phyloP scores from a whole-genome alignment of 495 filamentous ascomycete genomes.

The Penicillium maclennaniae region DNA sequence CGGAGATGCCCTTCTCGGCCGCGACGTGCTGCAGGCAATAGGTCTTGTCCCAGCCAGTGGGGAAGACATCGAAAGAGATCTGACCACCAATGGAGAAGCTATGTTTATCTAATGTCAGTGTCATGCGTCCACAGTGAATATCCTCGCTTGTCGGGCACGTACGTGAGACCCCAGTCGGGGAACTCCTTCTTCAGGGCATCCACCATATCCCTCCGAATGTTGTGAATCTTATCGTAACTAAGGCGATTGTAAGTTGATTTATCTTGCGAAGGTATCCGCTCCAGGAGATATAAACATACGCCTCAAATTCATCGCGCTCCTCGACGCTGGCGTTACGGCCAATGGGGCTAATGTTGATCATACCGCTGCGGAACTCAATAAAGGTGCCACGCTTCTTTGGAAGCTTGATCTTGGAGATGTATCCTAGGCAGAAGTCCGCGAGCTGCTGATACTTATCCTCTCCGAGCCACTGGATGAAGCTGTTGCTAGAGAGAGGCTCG shows the following conservation, averaged over 20 bases:
- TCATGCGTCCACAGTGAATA: background rate
- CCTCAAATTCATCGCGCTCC: constrained; percentile 76
- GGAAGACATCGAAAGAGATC: constrained; percentile 98
- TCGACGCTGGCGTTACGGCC: constrained; percentile 82
- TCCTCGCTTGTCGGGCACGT: constrained; percentile 28
- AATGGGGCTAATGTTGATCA: constrained; percentile 91
- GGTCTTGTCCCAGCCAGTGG: constrained; percentile 97
- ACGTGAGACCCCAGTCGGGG: constrained; percentile 80
- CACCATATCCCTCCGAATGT: constrained; percentile 69
- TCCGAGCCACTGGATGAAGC: constrained; percentile 87
- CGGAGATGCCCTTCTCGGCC: constrained; percentile 71
- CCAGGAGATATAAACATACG: constrained; percentile 24
- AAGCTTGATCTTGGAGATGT: constrained; percentile 78
- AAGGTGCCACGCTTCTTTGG: constrained; percentile 95
- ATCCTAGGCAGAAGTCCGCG: constrained; percentile 79
- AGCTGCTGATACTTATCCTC: constrained; percentile 89
- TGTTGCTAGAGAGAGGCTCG: constrained; percentile 61
- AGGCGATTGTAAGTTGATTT: constrained; percentile 13
- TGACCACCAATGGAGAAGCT: constrained; percentile 93
- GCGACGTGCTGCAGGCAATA: constrained; percentile 88
- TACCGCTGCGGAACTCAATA: constrained; percentile 92
- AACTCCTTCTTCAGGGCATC: constrained; percentile 74
- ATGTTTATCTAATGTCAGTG: constrained; percentile 8
- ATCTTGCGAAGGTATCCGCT: background rate
- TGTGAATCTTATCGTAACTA: constrained; percentile 69